These are phyloP conservation scores for Jasminum sambac DNA, from an alignment of 257 asterid genomes.

Conservation along the genomic window DNA sequence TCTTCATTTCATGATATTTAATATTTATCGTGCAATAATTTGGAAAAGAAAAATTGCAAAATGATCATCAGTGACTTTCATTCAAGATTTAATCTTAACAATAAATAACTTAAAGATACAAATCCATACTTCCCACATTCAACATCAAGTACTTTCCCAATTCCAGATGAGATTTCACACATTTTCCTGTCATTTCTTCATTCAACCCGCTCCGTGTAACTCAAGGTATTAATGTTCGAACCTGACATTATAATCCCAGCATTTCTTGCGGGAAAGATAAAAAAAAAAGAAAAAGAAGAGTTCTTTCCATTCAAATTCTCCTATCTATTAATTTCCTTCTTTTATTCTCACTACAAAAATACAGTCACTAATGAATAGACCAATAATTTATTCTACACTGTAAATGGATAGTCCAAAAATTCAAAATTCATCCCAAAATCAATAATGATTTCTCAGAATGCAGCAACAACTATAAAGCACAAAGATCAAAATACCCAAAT, in stretches of 20 bases:
- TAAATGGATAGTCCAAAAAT: not conserved
- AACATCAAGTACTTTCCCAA: not conserved
- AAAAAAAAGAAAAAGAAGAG: no score
- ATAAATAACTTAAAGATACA: not conserved
- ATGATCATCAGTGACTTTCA: not conserved
- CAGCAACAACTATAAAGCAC: not conserved
- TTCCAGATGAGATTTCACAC: not conserved
- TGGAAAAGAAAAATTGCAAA: not conserved
- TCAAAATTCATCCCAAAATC: not conserved
- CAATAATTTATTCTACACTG: not conserved
- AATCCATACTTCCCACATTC: not conserved
- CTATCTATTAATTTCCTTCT: not conserved
- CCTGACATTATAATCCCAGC: not conserved
- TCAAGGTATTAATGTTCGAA: not conserved
- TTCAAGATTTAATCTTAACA: not conserved
- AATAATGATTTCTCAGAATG: constrained; percentile 9
- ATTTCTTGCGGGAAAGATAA: no score
- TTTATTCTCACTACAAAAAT: not conserved
- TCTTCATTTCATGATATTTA: not conserved
- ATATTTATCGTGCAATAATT: not conserved
- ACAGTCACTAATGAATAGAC: not conserved
- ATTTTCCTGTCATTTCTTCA: no score
- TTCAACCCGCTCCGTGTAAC: no score
- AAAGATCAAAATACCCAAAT: constrained; percentile 57
- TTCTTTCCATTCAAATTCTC: not conserved